Percentiles rank a stretch among this genome's conserved stretches.
Evolutionary conservation across 1,284 basidiomycete species (phyloP).

Genomic region (Ustilago loliicola): DNA sequence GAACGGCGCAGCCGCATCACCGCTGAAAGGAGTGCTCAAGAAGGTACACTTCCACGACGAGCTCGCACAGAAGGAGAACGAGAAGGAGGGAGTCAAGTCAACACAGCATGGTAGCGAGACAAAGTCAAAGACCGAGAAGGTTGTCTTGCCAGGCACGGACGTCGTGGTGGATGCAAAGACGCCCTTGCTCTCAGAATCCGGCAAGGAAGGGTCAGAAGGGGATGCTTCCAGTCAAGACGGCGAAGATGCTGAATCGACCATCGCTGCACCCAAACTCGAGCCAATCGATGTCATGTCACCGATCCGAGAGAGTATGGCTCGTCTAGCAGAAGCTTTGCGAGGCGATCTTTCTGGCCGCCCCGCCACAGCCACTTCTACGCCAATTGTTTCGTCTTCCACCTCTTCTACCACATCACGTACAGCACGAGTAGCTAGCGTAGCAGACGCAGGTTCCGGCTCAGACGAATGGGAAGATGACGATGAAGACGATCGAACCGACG

Average conservation of each 20-base stretch:
- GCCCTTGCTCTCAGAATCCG: slow-evolving; percentile 21
- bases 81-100: slow-evolving; percentile 42
- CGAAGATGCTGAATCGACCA: slow-evolving; percentile 7
- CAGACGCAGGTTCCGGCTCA: slow-evolving; percentile 49
- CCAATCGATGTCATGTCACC: slow-evolving; percentile 62
- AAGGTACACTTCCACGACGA: slow-evolving; percentile 61
- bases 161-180: slow-evolving; percentile 47
- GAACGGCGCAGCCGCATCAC: background rate
- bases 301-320: slow-evolving; percentile 55
- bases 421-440: slow-evolving; percentile 29
- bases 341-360: slow-evolving; percentile 26
- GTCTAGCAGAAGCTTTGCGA: slow-evolving; percentile 47
- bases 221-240: slow-evolving; percentile 13
- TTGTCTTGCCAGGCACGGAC: slow-evolving; percentile 39
- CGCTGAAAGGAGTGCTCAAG: slow-evolving; percentile 53
- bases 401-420: slow-evolving; percentile 1
- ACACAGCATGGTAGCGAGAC: slow-evolving; percentile 29
- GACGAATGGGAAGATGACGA: slow-evolving; percentile 52
- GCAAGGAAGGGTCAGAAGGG: slow-evolving; percentile 16
- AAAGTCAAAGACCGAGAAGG: slow-evolving; percentile 23
- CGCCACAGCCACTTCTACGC: background rate
- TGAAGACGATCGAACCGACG: slow-evolving; percentile 16
- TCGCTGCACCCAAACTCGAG: slow-evolving; percentile 30
- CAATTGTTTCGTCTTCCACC: background rate
- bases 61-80: slow-evolving; percentile 18